These are phyloP conservation scores for Tricladium varicosporioides DNA, from an alignment of 2,329 filamentous ascomycete genomes.

Conservation along the genomic window DNA sequence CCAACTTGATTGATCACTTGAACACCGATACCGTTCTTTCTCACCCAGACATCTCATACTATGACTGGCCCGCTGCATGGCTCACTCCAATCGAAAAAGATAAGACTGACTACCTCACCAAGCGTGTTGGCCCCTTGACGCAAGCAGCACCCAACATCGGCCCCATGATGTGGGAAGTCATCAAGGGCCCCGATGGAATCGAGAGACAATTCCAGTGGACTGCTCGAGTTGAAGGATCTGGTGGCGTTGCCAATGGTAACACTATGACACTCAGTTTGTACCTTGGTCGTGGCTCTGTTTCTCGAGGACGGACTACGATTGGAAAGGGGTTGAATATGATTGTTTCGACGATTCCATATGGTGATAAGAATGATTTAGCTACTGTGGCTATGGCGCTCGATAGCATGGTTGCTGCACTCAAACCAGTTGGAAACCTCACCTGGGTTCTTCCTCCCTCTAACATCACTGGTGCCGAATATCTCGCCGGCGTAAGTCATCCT, in stretches of 20 bases:
- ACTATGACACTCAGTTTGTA: slow-evolving; percentile 51
- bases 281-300: slow-evolving; percentile 62
- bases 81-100: slow-evolving; percentile 44
- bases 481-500: slow-evolving; percentile 43
- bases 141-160: slow-evolving; percentile 66
- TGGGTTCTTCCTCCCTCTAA: slow-evolving; percentile 53
- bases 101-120: slow-evolving; percentile 45
- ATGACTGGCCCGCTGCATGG: slow-evolving; percentile 65
- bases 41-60: slow-evolving; percentile 53
- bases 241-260: slow-evolving; percentile 24
- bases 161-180: slow-evolving; percentile 60
- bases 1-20: slow-evolving; percentile 57
- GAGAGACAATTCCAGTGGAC: slow-evolving; percentile 66
- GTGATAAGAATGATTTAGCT: slow-evolving; percentile 54
- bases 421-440: slow-evolving; percentile 52
- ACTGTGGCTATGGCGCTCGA: slow-evolving; percentile 65
- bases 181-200: slow-evolving; percentile 56
- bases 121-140: slow-evolving; percentile 57
- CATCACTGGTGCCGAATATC: slow-evolving; percentile 53
- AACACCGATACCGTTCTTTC: slow-evolving; percentile 55
- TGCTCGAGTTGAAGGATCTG: slow-evolving; percentile 54
- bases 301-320: slow-evolving; percentile 60
- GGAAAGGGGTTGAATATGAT: slow-evolving; percentile 54
- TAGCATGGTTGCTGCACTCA: slow-evolving; percentile 54
- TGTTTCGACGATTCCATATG: slow-evolving; percentile 52